A percentile compares a stretch with the other conserved stretches of the same genome.
phyloP scores from a whole-genome alignment of 345 rosid species.

The Microcos paniculata region DNA sequence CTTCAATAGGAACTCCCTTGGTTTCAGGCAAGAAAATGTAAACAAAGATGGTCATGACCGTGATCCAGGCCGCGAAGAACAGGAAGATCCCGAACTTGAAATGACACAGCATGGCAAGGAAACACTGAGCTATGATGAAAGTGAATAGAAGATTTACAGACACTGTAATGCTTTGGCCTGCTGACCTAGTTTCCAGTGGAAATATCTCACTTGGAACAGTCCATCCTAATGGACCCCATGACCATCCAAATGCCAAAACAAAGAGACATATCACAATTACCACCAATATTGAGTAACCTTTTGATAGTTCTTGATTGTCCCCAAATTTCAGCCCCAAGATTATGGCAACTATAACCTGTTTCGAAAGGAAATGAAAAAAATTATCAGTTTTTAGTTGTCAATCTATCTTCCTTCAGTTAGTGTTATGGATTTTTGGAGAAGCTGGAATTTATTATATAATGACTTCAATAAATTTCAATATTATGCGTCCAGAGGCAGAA shows the following conservation, averaged over 20 bases:
- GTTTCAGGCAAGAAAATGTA: slow-evolving; percentile 76
- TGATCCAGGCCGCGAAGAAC: slow-evolving; percentile 80
- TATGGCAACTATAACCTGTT: slow-evolving; percentile 65
- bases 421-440: neutral
- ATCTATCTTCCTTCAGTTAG: neutral
- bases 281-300: slow-evolving; percentile 62
- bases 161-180: slow-evolving; percentile 90
- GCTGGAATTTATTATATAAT: neutral
- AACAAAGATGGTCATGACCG: slow-evolving; percentile 81
- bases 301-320: slow-evolving; percentile 58
- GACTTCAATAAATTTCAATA: neutral
- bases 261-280: slow-evolving; percentile 76
- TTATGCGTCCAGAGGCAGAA: neutral
- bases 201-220: slow-evolving; percentile 94
- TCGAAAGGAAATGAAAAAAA: neutral
- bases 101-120: slow-evolving; percentile 72
- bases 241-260: slow-evolving; percentile 93
- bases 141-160: slow-evolving; percentile 91
- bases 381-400: neutral
- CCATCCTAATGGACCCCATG: slow-evolving; percentile 99
- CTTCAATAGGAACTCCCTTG: slow-evolving; percentile 92
- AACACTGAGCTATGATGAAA: slow-evolving; percentile 73
- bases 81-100: slow-evolving; percentile 86
- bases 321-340: slow-evolving; percentile 85
- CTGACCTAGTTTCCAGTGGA: slow-evolving; percentile 82